Conservation (phyloP, 164 flowering plant genomes). For the Magnolia changhungtana region DNA sequence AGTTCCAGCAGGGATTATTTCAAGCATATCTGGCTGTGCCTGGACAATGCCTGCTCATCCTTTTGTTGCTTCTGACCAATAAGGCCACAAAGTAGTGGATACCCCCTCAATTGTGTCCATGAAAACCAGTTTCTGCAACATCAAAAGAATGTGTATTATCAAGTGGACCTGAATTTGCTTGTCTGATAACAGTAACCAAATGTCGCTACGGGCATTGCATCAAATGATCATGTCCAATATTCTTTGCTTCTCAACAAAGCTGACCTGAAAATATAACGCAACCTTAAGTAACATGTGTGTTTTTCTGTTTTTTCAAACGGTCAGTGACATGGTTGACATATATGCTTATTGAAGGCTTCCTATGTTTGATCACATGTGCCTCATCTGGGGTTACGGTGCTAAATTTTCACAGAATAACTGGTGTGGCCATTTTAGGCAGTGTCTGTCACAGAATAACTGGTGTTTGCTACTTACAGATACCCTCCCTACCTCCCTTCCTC, state of each 20-base stretch:
- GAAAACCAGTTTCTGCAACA: conserved; percentile 76
- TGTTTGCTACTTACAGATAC: background rate
- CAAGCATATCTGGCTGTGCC: conserved; percentile 85
- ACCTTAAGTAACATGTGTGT: too few relatives aligned
- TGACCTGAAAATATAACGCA: background rate
- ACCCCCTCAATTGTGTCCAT: conserved; percentile 72
- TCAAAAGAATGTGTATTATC: conserved; percentile 6
- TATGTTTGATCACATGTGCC: too few relatives aligned
- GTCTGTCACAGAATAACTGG: background rate
- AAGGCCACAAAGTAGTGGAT: conserved; percentile 57
- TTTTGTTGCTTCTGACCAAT: conserved; percentile 75
- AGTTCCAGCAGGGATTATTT: conserved; percentile 73
- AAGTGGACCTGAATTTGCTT: background rate
- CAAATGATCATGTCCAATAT: background rate
- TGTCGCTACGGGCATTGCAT: background rate
- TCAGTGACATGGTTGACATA: too few relatives aligned
- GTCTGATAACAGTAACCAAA: background rate
- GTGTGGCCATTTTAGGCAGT: too few relatives aligned
- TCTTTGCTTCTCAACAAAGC: background rate
- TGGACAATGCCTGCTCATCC: conserved; percentile 80
- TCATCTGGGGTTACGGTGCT: too few relatives aligned
- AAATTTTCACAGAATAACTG: too few relatives aligned
- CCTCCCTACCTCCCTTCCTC: background rate
- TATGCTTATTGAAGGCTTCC: too few relatives aligned
- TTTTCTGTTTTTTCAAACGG: too few relatives aligned